Conservation (phyloP, 371 early-diverging fungal species). For the Paraphysoderma sedebokerense region DNA sequence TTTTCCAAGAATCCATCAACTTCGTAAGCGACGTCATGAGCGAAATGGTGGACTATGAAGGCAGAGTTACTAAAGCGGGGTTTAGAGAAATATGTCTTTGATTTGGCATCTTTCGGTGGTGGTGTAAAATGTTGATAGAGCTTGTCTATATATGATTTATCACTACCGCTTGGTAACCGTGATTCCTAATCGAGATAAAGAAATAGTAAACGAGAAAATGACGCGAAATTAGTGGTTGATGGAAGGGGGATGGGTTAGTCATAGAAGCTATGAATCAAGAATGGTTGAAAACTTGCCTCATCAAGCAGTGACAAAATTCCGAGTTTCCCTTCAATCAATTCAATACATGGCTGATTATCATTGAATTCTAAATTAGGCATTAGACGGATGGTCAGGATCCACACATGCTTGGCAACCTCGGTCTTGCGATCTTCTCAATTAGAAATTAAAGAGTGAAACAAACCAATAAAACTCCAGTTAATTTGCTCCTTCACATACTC, state of each 20-base stretch:
- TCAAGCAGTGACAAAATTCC: slow-evolving; percentile 93
- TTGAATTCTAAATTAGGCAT: slow-evolving; percentile 96
- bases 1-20: slow-evolving; percentile 94
- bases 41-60: slow-evolving; percentile 82
- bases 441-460: slow-evolving; percentile 1
- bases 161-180: slow-evolving; percentile 81
- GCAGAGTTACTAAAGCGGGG: slow-evolving; percentile 67
- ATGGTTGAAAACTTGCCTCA: slow-evolving; percentile 42
- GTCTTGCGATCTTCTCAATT: too few species aligned
- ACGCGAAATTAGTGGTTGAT: too few species aligned
- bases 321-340: slow-evolving; percentile 89
- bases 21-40: slow-evolving; percentile 76
- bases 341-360: slow-evolving; percentile 99
- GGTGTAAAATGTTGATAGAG: slow-evolving; percentile 53
- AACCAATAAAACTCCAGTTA: slow-evolving; percentile 69
- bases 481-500: slow-evolving; percentile 87
- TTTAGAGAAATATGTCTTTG: slow-evolving; percentile 66
- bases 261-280: too few species aligned
- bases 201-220: background rate
- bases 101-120: slow-evolving; percentile 19
- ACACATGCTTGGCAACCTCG: slow-evolving; percentile 15
- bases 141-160: slow-evolving; percentile 65
- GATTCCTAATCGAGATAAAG: slow-evolving; percentile 27
- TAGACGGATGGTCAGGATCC: slow-evolving; percentile 44
- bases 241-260: too few species aligned